Evolutionary conservation across 345 rosid species (phyloP), one percentile per base, ranked within the genome.

Genomic region (Salix koriyanagi): DNA sequence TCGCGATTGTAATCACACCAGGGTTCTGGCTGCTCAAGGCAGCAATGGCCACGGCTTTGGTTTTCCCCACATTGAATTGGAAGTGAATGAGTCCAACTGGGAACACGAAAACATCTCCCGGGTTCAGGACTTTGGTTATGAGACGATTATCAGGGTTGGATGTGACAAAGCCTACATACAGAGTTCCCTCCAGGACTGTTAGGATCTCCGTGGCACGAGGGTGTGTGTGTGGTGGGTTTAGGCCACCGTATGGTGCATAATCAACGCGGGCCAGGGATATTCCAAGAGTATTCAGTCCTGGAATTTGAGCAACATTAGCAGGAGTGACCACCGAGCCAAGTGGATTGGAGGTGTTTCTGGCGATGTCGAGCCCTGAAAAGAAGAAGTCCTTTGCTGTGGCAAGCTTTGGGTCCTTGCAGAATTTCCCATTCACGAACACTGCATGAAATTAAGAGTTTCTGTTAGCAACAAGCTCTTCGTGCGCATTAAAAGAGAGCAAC

Each of bases 31-130:
- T 74, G 34, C 50, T 68, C 39, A 73, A 60, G 5, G 44, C 50
- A 32, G 66, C 71, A 10, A 77, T 8, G 6, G 71, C 75, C 23
- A 71, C 37, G 7, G 80, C 80, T 4, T 28, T 36, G 30, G 62
- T 48, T 7, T 71, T 44, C 12, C 75, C 80, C 65, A 77, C 23
- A 77, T 77, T 77, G 32, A 62, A 62, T n/a, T 77, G 80, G 56
- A 50, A 60, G 9, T 7, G 12, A 19, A 76, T 69, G 34, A 52
- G 68, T 7, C 73, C 79, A 1, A 54, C 5, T 4, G 79, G 79
- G 67, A 76, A 68, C 1, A 69, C 73, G 60, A 76, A 68, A 28
- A 52, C 67, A 41, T 76, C 79, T 36, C 74, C 73, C 2, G 67
- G 67, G 3, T 69, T 19, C 12, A 76, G 4, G 41, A 76, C 42